These are phyloP conservation scores for Trichophyton benhamiae DNA, from an alignment of 2,329 filamentous ascomycete species.

Conservation along the genomic window DNA sequence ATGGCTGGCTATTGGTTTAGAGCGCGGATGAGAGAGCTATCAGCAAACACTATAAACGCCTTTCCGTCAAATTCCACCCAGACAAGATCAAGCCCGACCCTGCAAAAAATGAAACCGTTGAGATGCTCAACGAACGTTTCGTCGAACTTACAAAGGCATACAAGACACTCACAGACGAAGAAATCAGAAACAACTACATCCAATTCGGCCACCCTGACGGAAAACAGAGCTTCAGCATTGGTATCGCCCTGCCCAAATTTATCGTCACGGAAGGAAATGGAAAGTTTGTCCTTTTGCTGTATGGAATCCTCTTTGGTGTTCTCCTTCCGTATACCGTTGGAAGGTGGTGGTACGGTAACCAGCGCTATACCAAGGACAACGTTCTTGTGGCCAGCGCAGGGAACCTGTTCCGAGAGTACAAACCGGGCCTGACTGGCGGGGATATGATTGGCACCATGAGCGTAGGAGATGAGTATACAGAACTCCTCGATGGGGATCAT, in stretches of 20 bases:
- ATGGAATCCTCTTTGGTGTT: conserved; percentile 77
- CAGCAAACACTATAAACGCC: conserved; percentile 76
- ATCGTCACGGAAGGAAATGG: conserved; percentile 88
- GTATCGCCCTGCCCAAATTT: conserved; percentile 86
- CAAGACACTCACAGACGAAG: conserved; percentile 94
- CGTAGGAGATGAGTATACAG: conserved; percentile 72
- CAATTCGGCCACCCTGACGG: conserved; percentile 94
- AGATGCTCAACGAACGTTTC: conserved; percentile 74
- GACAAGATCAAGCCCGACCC: conserved; percentile 81
- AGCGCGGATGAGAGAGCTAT: conserved; percentile 79
- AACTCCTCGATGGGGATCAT: conserved; percentile 62
- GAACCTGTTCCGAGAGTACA: conserved; percentile 86
- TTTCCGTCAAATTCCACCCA: conserved; percentile 79
- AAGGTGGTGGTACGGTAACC: conserved; percentile 97
- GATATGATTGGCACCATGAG: conserved; percentile 72
- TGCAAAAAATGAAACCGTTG: conserved; percentile 76
- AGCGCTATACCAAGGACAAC: conserved; percentile 83
- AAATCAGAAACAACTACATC: conserved; percentile 91
- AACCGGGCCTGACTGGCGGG: conserved; percentile 67
- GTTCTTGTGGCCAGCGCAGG: conserved; percentile 88
- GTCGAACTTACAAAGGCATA: conserved; percentile 96
- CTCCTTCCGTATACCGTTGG: conserved; percentile 86
- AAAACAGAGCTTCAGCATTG: conserved; percentile 96
- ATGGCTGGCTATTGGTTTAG: conserved; percentile 30
- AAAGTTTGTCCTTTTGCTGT: conserved; percentile 86